These are phyloP conservation scores for Blastomyces gilchristii DNA, from an alignment of 2,329 filamentous ascomycete species.

Conservation along the genomic window DNA sequence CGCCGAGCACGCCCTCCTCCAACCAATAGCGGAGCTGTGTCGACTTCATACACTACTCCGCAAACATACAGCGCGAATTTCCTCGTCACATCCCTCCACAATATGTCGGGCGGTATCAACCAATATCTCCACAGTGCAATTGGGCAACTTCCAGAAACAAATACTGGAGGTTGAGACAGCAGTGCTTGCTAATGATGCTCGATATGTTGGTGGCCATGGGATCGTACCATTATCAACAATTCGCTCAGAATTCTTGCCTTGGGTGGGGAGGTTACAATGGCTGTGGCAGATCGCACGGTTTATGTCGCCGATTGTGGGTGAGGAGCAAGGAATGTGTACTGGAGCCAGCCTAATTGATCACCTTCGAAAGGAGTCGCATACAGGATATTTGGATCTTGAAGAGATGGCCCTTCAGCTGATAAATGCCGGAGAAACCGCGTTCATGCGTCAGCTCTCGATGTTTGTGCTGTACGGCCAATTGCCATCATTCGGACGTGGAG, in stretches of 20 bases:
- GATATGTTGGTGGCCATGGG: slow-evolving; percentile 78
- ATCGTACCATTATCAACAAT: slow-evolving; percentile 85
- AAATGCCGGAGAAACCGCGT: slow-evolving; percentile 73
- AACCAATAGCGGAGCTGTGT: slow-evolving; percentile 65
- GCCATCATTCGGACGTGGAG: slow-evolving; percentile 63
- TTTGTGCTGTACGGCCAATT: slow-evolving; percentile 86
- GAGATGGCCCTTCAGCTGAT: slow-evolving; percentile 62
- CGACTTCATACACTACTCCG: slow-evolving; percentile 65
- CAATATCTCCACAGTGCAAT: slow-evolving; percentile 61
- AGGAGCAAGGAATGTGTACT: slow-evolving; percentile 39
- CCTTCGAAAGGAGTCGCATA: slow-evolving; percentile 65
- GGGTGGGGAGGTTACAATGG: slow-evolving; percentile 79
- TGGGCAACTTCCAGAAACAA: slow-evolving; percentile 70
- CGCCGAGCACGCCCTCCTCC: slow-evolving; percentile 71
- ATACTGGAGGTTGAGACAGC: slow-evolving; percentile 73
- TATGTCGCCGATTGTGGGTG: slow-evolving; percentile 43
- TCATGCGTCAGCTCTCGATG: slow-evolving; percentile 79
- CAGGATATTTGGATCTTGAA: slow-evolving; percentile 80
- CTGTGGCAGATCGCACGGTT: slow-evolving; percentile 63
- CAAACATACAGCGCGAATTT: slow-evolving; percentile 55
- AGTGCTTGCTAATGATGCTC: slow-evolving; percentile 66
- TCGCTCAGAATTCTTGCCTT: slow-evolving; percentile 74
- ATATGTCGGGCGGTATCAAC: slow-evolving; percentile 82
- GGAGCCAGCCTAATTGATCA: slow-evolving; percentile 69
- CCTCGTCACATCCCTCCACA: slow-evolving; percentile 61